Conservation (phyloP, 2,329 filamentous ascomycete species). For the Coniochaeta sp. region DNA sequence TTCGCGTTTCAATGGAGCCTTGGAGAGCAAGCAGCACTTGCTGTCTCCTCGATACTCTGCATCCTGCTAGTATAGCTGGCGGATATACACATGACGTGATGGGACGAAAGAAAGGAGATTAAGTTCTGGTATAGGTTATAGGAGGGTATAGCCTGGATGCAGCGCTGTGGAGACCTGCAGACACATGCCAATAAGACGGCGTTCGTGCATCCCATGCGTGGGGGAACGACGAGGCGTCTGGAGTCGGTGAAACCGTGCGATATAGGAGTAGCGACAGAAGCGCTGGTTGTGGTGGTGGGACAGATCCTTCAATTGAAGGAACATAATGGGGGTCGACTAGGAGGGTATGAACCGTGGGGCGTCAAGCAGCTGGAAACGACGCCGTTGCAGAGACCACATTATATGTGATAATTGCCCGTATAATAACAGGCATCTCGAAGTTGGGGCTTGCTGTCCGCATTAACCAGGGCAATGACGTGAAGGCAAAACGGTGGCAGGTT, state of each 20-base stretch:
- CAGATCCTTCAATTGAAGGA: not conserved
- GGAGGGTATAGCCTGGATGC: slow-evolving; percentile 1
- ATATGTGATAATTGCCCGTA: not conserved
- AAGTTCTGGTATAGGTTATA: not conserved
- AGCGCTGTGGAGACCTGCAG: not conserved
- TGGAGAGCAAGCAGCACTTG: not conserved
- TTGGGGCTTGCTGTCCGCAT: not conserved
- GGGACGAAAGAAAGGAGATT: not conserved
- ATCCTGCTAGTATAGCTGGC: not conserved
- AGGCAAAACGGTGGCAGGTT: not conserved
- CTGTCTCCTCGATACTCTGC: not conserved
- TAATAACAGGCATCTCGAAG: not conserved
- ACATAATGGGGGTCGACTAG: not conserved
- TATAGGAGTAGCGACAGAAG: not conserved
- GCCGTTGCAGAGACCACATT: not conserved
- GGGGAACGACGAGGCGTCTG: not conserved
- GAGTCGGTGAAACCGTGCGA: not conserved
- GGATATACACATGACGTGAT: not conserved
- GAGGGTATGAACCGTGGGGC: not conserved
- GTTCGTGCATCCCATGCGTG: not conserved
- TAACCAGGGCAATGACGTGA: not conserved
- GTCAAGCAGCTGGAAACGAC: not conserved
- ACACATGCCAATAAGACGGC: slow-evolving; percentile 1
- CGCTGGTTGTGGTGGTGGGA: not conserved
- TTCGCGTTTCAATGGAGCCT: not conserved